Conservation (phyloP, 2,329 filamentous ascomycete species). For the Paecilomyces niveus region DNA sequence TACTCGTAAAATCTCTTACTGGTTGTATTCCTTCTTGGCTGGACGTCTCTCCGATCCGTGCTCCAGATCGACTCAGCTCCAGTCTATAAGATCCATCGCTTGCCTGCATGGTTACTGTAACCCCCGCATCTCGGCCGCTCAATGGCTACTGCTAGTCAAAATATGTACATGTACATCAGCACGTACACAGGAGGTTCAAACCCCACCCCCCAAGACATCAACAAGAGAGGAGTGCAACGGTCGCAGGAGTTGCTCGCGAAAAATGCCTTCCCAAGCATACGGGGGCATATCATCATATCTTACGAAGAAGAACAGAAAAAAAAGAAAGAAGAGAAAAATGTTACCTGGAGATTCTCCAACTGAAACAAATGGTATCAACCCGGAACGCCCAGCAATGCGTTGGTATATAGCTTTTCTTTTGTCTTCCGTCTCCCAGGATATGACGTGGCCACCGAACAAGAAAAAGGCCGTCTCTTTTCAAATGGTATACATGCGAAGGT, state of each 20-base stretch:
- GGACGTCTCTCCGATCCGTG: neutral
- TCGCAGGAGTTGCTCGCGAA: neutral
- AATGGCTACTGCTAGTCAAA: neutral
- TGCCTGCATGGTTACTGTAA: neutral
- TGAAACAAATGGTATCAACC: slow-evolving; percentile 26
- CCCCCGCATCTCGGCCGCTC: neutral
- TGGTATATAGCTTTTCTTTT: slow-evolving; percentile 23
- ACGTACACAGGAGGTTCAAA: neutral
- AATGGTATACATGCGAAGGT: slow-evolving; percentile 4
- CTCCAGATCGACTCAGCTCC: neutral
- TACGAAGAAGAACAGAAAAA: neutral
- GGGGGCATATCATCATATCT: neutral
- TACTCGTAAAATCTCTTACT: too few relatives aligned
- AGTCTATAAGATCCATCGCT: neutral
- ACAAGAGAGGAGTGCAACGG: neutral
- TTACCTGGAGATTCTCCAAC: neutral
- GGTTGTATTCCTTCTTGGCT: too few relatives aligned
- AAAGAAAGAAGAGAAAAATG: neutral
- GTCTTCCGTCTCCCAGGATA: slow-evolving; percentile 12
- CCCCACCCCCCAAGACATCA: neutral
- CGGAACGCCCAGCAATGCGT: slow-evolving; percentile 29
- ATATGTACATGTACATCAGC: neutral
- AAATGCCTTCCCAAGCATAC: neutral
- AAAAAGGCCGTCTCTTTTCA: slow-evolving; percentile 2
- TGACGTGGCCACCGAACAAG: slow-evolving; percentile 4